Evolutionary conservation across 2,329 filamentous ascomycete genomes (phyloP).

Genomic region (Colletotrichum musicola): DNA sequence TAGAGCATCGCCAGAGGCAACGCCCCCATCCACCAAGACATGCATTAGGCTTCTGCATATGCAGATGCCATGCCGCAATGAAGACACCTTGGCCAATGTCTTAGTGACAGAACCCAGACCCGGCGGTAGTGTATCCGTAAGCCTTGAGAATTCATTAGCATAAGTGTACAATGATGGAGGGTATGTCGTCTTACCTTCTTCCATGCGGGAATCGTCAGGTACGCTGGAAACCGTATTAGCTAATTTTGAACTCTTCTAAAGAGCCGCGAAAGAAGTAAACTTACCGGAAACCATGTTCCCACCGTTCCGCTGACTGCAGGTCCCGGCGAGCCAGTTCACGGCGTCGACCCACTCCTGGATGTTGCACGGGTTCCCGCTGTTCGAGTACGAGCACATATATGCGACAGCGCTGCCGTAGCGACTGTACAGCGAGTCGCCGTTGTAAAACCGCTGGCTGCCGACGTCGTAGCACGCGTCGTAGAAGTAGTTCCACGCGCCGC

Average conservation of each 20-base stretch:
- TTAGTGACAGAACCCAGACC: background rate
- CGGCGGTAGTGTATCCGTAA: conserved; percentile 5
- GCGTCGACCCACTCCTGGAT: conserved; percentile 9
- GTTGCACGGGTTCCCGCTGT: conserved; percentile 8
- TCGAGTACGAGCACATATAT: conserved; percentile 7
- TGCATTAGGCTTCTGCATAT: no score
- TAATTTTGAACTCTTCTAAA: background rate
- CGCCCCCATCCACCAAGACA: no score
- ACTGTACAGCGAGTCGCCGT: conserved; percentile 7
- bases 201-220: background rate
- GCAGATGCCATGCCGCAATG: no score
- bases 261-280: background rate
- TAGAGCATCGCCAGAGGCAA: no score
- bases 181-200: background rate
- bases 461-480: background rate
- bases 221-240: background rate
- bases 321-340: conserved; percentile 7
- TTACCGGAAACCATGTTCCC: conserved; percentile 4
- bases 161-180: background rate
- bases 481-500: conserved; percentile 10
- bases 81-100: no score
- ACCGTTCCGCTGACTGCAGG: background rate
- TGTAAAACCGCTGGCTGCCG: conserved; percentile 4
- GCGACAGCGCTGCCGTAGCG: conserved; percentile 9
- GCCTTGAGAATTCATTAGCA: background rate